Evolutionary conservation across 768 basidiomycete genomes (phyloP), one percentile per base, ranked within the genome.

Genomic region (Auricularia heimuer): DNA sequence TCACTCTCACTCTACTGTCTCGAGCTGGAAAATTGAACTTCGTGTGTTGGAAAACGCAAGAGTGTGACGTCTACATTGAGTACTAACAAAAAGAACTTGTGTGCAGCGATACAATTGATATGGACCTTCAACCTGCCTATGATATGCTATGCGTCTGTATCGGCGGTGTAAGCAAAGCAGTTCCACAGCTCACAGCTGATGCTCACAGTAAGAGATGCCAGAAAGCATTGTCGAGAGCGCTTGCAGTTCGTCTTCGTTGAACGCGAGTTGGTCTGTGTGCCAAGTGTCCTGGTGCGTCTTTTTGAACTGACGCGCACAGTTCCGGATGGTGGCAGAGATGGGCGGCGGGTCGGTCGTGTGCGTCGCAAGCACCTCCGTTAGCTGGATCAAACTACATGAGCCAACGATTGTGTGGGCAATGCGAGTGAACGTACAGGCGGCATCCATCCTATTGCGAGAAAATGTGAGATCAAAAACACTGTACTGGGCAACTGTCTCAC

Each of bases 161-260:
- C 11, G 18, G 18, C 18, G 21, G 18, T 18, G 21, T 18, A 18
- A 18, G 14, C 14, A 18, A 6, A 18, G 6, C 47, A 18, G 14
- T 4, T 51, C 8, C 18, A 8, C 21, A 18, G 47, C 10, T 18
- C 11, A 1, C 18, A 12, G 21, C 4, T 51, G 21, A 10, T 6
- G 8, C 86, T 78, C 72, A 90, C 89, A 92, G 72, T 92, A 92
- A 16, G 90, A 94, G 61, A 91, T 95, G 54, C 93, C 93, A 35
- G 92, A 90, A 44, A 95, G 80, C 85, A 94, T 93, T 45, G 88
- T 87, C 33, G 91, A 90, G 69, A 96, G 82, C 69, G 85, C 89
- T 73, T 91, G 88, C 61, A 94, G 75, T 71, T 94, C 93, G 71
- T 95, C 93, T 75, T 96, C 93, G 70, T 92, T 85, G 73, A 96